Percentiles rank a stretch among this genome's conserved stretches.
phyloP scores from a whole-genome alignment of 2,329 filamentous ascomycete species.

The Metarhizium album region DNA sequence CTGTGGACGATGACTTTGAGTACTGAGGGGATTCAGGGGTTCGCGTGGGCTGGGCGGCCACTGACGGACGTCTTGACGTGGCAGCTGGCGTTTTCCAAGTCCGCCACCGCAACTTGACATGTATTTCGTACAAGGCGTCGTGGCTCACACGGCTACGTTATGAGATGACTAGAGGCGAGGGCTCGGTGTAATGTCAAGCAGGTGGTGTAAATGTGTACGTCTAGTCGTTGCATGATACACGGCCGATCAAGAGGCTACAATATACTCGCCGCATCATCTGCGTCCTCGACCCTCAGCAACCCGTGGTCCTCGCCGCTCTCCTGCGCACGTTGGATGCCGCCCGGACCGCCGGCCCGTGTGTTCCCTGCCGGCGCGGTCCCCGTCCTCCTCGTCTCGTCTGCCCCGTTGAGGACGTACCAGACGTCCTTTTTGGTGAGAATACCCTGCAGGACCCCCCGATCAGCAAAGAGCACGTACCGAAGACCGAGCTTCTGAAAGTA shows the following conservation, averaged over 20 bases:
- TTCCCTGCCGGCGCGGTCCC: constrained; percentile 13
- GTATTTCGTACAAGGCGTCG: no score
- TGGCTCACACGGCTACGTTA: background rate
- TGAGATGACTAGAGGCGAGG: background rate
- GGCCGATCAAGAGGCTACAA: background rate
- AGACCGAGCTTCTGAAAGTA: constrained; percentile 95
- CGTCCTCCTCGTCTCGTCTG: constrained; percentile 47
- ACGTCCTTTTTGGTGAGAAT: constrained; percentile 95
- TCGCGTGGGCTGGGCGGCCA: background rate
- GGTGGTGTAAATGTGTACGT: background rate
- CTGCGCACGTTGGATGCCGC: background rate
- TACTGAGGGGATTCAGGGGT: constrained; percentile 44
- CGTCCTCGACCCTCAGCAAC: background rate
- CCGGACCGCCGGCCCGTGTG: background rate
- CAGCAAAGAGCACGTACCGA: constrained; percentile 78
- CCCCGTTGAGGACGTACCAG: constrained; percentile 82
- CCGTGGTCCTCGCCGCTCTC: background rate
- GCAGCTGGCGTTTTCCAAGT: background rate
- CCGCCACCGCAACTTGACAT: no score
- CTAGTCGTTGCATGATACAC: background rate
- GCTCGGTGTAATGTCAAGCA: background rate
- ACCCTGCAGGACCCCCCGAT: constrained; percentile 71
- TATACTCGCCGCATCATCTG: constrained; percentile 5
- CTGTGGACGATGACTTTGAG: constrained; percentile 95
- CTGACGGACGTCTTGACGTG: background rate